A percentile compares a stretch with the other conserved stretches of the same genome.
Evolutionary conservation across 129 eudicot genomes (phyloP).

Genomic region (Logfia minima): DNA sequence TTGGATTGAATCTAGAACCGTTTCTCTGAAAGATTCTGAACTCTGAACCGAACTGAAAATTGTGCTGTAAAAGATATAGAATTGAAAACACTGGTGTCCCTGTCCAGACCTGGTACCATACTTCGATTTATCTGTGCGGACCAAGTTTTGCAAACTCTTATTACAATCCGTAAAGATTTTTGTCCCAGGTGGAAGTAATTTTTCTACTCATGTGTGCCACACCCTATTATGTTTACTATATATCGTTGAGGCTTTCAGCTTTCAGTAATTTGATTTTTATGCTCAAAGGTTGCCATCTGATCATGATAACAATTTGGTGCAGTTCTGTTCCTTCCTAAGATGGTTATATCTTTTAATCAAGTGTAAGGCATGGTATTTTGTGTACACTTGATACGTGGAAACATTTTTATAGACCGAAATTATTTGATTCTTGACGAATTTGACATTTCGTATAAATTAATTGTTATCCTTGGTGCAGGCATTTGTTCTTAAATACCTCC

Average conservation of each 20-base stretch:
- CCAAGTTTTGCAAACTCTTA: not conserved
- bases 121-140: not conserved
- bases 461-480: constrained; percentile 58
- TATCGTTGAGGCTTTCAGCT: not conserved
- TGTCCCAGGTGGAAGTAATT: not conserved
- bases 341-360: constrained; percentile 2
- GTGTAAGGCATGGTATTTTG: not conserved
- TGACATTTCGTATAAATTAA: constrained; percentile 8
- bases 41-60: not conserved
- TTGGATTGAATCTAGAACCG: not conserved
- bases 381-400: not conserved
- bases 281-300: not conserved
- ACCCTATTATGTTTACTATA: constrained; percentile 1
- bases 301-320: not conserved
- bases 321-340: not conserved
- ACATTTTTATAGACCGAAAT: not conserved
- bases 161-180: not conserved
- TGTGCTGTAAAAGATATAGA: not conserved
- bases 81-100: not conserved
- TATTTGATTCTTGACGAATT: not conserved
- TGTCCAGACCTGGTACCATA: not conserved
- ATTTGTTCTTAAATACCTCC: constrained; percentile 84
- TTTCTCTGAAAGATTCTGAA: not conserved
- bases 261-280: not conserved
- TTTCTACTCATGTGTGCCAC: not conserved